Conservation (phyloP, 108 stramenopile genomes). For the Conticribra guillardii region DNA sequence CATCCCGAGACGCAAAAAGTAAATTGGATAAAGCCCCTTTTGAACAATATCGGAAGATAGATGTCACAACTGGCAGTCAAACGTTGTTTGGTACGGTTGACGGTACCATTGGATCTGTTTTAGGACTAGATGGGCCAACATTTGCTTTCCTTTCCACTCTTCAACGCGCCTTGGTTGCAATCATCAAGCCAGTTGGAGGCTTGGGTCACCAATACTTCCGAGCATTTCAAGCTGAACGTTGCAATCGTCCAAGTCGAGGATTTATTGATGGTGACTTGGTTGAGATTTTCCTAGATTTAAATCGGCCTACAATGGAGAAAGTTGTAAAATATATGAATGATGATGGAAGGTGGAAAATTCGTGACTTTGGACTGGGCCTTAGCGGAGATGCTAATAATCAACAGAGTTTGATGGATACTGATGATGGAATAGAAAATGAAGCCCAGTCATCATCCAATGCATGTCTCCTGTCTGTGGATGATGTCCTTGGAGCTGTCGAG, state of each 20-base stretch:
- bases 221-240: constrained; percentile 72
- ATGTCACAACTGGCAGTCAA: constrained; percentile 75
- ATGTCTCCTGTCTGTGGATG: constrained; percentile 63
- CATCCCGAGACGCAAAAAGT: constrained; percentile 8
- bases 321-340: constrained; percentile 81
- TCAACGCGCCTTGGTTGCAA: constrained; percentile 71
- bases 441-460: constrained; percentile 14
- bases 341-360: constrained; percentile 82
- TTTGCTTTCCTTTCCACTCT: constrained; percentile 86
- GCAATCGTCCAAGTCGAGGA: constrained; percentile 69
- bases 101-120: constrained; percentile 91
- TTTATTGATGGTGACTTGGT: constrained; percentile 97
- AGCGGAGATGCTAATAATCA: constrained; percentile 15
- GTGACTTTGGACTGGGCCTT: constrained; percentile 41
- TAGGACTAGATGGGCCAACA: constrained; percentile 85
- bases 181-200: constrained; percentile 86
- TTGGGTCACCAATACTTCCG: constrained; percentile 88
- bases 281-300: constrained; percentile 93
- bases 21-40: constrained; percentile 18
- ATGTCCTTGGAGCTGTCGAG: constrained; percentile 82
- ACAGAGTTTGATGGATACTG: constrained; percentile 35
- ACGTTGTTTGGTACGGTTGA: constrained; percentile 95
- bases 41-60: constrained; percentile 50
- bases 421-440: constrained; percentile 33
- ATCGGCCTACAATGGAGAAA: constrained; percentile 73